Evolutionary conservation across 495 filamentous ascomycete species (phyloP), one percentile per base, ranked within the genome.

Genomic region (Xylaria palmicola): DNA sequence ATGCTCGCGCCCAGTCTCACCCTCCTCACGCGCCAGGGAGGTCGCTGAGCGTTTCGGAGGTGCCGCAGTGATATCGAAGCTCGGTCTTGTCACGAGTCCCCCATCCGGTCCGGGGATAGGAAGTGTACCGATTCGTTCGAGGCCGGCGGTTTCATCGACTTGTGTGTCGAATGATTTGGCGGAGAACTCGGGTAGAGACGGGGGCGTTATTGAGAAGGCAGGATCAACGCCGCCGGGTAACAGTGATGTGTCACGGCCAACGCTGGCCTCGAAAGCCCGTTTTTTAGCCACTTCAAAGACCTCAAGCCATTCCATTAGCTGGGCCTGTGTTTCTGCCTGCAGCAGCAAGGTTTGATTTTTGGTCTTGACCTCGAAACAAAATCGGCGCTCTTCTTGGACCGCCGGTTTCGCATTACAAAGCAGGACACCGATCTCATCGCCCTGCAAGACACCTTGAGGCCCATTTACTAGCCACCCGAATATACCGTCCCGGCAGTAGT

Each of bases 291-390:
- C 82, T 61, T 98, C 94, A 66, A 98, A 97, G 7, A 91, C 85
- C 57, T 88, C 84, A 44, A 98, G 86, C 94, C 94, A 98, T 59
- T 93, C 91, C 61, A 88, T 89, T 22, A 98, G 79, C 66, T 97
- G 90, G 48, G 81, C 76, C 67, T 97, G 94, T 0, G 91, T 96
- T 70, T 98, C 95, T 5, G 94, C 91, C 74, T 98, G 94, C 27
- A 98, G 78, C 56, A 97, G 75, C 41, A 97, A 86, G 48, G 86
- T 92, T 66, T 88, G 90, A 67, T 93, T 95, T 72, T 97, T 98
- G 13, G 94, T 98, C 80, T 97, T 98, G 65, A 98, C 92, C 74
- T 98, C 95, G 68, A 98, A 98, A 70, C 95, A 97, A 72, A 97
- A 98, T 29, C 95, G 83, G 36, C 94, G 85, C 65, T 98, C 94